Base-by-base conservation (phyloP, 2,329 filamentous ascomycete species). In the Hymenoscyphus occultus region DNA sequence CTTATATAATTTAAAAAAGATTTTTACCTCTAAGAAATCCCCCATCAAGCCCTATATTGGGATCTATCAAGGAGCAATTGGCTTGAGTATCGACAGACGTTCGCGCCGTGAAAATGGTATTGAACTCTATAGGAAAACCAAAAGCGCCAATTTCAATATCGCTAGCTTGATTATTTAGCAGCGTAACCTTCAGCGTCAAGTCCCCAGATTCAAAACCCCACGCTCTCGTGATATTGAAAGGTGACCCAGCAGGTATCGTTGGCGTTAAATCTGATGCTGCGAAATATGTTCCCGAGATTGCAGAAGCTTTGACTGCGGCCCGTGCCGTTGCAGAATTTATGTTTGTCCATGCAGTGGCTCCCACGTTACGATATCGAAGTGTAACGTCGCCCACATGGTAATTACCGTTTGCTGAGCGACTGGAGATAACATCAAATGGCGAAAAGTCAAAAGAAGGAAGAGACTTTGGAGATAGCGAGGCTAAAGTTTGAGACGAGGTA, bases 351-450 rank as follows among this genome's bases (percentile, higher is more conserved):
- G 69, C 60, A 0, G 67, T 73, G 13, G 65, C 62, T 5, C 76
- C 77, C 1, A 72, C 72, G 2, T 74, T 68, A n/a, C 83, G 82
- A 70, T 84, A 87, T 13, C 83, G 80, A 56, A 83, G 78, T 0
- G 83, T 86, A 48, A 87, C 76, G 58, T 87, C 85, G 3, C 85
- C 85, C 69, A 82, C 82, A 71, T 87, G 85, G 66, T 87, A 86
- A 66, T 85, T 81, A 2, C 81, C 80, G 65, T 85, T 80, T 13
- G 77, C 77, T 12, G 81, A 79, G 7, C 84, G 78, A 16, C 76
- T 74, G 0, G 77, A 65, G 3, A 86, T 77, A 56, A 80, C 74
- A 69, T 86, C 84, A 7, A 77, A 82, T 0, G 84, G 84, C 1
- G 84, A 77, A 67, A 86, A 87, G 72, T 87, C 82, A 66, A 86